Conservation (phyloP, 805 yeast species). For the Myxozyma monticola region DNA sequence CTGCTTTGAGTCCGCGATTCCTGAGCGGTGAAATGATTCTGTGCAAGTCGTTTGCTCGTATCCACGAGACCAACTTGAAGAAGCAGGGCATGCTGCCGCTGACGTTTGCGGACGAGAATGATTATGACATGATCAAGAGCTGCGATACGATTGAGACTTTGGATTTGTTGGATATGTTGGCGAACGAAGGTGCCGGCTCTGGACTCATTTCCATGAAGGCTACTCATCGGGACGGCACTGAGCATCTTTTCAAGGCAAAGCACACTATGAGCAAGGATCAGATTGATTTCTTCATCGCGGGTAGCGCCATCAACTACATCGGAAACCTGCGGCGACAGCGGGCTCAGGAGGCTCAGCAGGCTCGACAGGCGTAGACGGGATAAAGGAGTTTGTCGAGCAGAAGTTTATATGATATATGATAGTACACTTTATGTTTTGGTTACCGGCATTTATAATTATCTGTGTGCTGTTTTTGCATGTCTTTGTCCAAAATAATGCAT, state of each 20-base stretch:
- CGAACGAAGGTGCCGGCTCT: conserved; percentile 57
- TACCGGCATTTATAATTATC: no score
- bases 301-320: conserved; percentile 92
- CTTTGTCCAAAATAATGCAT: no score
- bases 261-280: conserved; percentile 98
- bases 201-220: conserved; percentile 72
- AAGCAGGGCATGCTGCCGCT: conserved; percentile 98
- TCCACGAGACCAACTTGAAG: conserved; percentile 99
- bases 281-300: conserved; percentile 92
- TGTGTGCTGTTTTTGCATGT: no score
- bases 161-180: conserved; percentile 79
- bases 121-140: conserved; percentile 90
- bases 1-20: conserved; percentile 99
- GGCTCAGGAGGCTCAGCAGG: no score
- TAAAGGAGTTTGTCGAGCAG: no score
- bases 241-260: conserved; percentile 69
- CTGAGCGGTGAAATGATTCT: conserved; percentile 97
- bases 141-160: conserved; percentile 84
- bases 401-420: no score
- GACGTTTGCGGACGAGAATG: conserved; percentile 85
- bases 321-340: conserved; percentile 47
- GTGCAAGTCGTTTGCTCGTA: conserved; percentile 97
- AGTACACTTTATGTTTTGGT: no score
- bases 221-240: conserved; percentile 68
- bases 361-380: no score